Evolutionary conservation across 345 rosid species (phyloP).

Genomic region (Sonneratia caseolaris): DNA sequence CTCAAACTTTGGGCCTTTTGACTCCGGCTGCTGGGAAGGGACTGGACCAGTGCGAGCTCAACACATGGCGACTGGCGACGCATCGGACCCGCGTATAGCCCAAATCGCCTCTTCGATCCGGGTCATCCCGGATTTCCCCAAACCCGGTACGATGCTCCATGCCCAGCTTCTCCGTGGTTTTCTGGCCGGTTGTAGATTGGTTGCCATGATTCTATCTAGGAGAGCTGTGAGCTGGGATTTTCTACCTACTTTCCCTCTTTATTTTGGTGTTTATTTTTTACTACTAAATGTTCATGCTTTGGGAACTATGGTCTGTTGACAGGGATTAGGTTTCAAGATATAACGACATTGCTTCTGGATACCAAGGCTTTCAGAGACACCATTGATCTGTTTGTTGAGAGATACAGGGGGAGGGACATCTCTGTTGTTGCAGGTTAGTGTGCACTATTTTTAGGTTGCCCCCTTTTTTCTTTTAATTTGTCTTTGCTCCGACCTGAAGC

Average conservation of each 20-base stretch:
- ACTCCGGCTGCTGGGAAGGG: not conserved
- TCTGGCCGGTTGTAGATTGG: not conserved
- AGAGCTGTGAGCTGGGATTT: not conserved
- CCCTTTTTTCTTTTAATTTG: not conserved
- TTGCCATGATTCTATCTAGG: not conserved
- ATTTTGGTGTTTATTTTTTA: too few species aligned
- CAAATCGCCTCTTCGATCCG: slow-evolving; percentile 63
- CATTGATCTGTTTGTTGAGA: slow-evolving; percentile 40
- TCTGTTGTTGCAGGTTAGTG: slow-evolving; percentile 36
- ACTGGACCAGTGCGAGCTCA: slow-evolving; percentile 15
- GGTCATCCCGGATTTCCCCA: slow-evolving; percentile 88
- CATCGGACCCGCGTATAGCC: slow-evolving; percentile 49
- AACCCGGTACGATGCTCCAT: slow-evolving; percentile 42
- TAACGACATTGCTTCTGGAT: slow-evolving; percentile 39
- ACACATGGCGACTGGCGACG: slow-evolving; percentile 41
- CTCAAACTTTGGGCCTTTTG: not conserved
- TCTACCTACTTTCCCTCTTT: not conserved
- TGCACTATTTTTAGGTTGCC: not conserved
- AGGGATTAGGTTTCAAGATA: slow-evolving; percentile 82
- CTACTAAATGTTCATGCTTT: not conserved
- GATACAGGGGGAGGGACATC: slow-evolving; percentile 28
- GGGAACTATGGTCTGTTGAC: slow-evolving; percentile 5
- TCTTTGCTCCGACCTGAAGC: not conserved
- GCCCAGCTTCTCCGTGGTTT: not conserved
- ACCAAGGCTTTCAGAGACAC: slow-evolving; percentile 36